phyloP scores from a whole-genome alignment of 805 yeast genomes.

The Candida lessepsii region DNA sequence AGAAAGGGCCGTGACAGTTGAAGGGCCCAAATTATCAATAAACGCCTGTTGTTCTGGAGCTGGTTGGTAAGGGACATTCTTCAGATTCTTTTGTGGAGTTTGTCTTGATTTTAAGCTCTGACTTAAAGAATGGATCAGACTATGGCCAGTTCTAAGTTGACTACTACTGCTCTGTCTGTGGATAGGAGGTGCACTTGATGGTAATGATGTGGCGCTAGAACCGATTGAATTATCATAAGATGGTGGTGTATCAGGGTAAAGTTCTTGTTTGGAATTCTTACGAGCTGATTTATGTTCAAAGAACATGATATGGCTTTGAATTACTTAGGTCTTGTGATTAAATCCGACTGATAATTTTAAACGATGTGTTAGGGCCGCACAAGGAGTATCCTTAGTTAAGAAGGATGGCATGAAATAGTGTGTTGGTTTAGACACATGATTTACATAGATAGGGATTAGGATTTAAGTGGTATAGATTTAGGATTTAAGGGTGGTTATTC shows the following conservation, averaged over 20 bases:
- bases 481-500: no score
- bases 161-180: conserved; percentile 13
- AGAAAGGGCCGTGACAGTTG: conserved; percentile 19
- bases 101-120: background rate
- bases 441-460: no score
- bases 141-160: conserved; percentile 9
- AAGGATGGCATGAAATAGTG: no score
- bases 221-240: conserved; percentile 9
- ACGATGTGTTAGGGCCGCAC: no score
- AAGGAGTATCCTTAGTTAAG: no score
- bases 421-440: no score
- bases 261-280: no score
- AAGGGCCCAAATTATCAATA: conserved; percentile 25
- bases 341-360: no score
- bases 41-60: conserved; percentile 34
- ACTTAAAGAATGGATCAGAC: background rate
- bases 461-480: no score
- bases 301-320: no score
- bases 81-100: conserved; percentile 6
- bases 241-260: conserved; percentile 12
- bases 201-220: background rate
- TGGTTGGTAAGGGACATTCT: conserved; percentile 34
- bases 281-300: no score
- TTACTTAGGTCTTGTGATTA: no score
- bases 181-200: conserved; percentile 9